A percentile compares a stretch with the other conserved stretches of the same genome.
Conservation (phyloP, 768 basidiomycete species). For the Lactifluus volemus region DNA sequence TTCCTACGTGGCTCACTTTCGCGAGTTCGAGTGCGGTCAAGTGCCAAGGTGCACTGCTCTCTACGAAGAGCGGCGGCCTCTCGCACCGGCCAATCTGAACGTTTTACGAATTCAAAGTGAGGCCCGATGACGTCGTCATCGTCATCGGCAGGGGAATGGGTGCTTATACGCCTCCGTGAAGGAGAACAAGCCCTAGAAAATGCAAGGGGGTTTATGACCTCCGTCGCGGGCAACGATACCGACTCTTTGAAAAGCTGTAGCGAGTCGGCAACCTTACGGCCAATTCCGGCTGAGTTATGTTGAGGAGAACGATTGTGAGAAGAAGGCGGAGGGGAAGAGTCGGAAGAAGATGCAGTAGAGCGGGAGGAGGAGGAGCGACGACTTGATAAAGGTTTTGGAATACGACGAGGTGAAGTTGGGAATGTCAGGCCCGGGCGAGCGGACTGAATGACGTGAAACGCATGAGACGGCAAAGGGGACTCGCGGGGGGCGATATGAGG, state of each 20-base stretch:
- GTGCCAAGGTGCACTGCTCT: slow-evolving; percentile 49
- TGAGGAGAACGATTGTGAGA: slow-evolving; percentile 28
- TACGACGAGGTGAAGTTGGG: slow-evolving; percentile 12
- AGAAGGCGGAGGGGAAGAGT: slow-evolving; percentile 28
- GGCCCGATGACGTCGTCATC: slow-evolving; percentile 53
- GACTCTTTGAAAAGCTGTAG: slow-evolving; percentile 80
- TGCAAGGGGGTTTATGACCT: slow-evolving; percentile 28
- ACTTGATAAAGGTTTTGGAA: slow-evolving; percentile 18
- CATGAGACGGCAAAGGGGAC: slow-evolving; percentile 8
- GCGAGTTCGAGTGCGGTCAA: slow-evolving; percentile 47
- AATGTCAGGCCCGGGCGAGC: slow-evolving; percentile 1
- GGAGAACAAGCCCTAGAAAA: slow-evolving; percentile 23
- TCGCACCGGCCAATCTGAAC: slow-evolving; percentile 79
- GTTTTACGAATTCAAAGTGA: slow-evolving; percentile 73
- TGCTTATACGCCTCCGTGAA: slow-evolving; percentile 27
- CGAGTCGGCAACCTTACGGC: slow-evolving; percentile 77
- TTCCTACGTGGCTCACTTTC: slow-evolving; percentile 22
- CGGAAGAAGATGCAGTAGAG: slow-evolving; percentile 28
- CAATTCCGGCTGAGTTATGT: slow-evolving; percentile 38
- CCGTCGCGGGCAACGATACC: slow-evolving; percentile 29
- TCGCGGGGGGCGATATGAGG: slow-evolving; percentile 11
- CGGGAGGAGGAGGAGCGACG: slow-evolving; percentile 5
- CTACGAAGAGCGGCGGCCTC: slow-evolving; percentile 62
- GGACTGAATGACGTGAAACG: slow-evolving; percentile 7
- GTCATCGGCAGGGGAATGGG: slow-evolving; percentile 27